A percentile compares a stretch with the other conserved stretches of the same genome.
phyloP scores from a whole-genome alignment of 139 green algal species.

The Diplosphaera chodatii region DNA sequence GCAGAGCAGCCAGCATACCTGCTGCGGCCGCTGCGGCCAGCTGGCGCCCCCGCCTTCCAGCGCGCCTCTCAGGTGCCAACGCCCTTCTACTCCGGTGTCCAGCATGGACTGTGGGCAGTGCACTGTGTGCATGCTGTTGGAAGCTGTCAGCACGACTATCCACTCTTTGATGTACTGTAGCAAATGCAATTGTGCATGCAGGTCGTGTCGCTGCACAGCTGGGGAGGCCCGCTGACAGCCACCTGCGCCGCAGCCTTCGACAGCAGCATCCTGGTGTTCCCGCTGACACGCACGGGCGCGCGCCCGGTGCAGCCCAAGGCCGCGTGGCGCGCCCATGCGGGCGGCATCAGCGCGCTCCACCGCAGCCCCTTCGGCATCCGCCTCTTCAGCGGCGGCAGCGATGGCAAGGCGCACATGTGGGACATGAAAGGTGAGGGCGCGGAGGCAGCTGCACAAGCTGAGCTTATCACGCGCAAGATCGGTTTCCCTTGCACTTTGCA shows the following conservation, averaged over 20 bases:
- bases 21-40: not conserved
- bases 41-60: not conserved
- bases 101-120: too few species aligned
- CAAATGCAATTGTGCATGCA: slow-evolving; percentile 23
- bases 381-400: slow-evolving; percentile 43
- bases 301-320: slow-evolving; percentile 17
- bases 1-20: not conserved
- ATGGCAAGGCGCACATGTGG: slow-evolving; percentile 37
- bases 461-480: too few species aligned
- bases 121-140: too few species aligned
- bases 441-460: too few species aligned
- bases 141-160: too few species aligned
- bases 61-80: slow-evolving; percentile 10
- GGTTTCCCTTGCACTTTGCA: too few species aligned
- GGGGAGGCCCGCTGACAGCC: slow-evolving; percentile 38
- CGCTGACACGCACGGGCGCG: not conserved
- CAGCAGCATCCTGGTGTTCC: slow-evolving; percentile 28
- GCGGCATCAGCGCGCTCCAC: slow-evolving; percentile 39
- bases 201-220: slow-evolving; percentile 46
- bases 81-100: too few species aligned
- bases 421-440: too few species aligned
- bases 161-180: too few species aligned
- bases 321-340: slow-evolving; percentile 42
- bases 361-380: slow-evolving; percentile 16
- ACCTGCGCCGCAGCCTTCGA: slow-evolving; percentile 31